These are phyloP conservation scores for Jasminum sambac DNA, from an alignment of 257 asterid genomes.

Conservation along the genomic window DNA sequence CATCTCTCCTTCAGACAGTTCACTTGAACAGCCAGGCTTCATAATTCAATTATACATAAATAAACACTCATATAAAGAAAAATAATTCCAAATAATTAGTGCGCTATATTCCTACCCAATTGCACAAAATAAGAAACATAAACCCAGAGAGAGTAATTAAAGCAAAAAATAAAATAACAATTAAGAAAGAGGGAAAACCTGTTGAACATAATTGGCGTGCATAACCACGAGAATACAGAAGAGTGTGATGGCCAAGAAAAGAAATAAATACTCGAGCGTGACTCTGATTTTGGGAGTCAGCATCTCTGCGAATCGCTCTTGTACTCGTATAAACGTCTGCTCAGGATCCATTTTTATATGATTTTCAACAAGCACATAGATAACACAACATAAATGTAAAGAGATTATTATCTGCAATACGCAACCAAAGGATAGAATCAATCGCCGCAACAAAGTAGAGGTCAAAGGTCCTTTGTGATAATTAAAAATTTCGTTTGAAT, in stretches of 20 bases:
- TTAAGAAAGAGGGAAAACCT: constrained; percentile 45
- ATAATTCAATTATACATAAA: constrained; percentile 23
- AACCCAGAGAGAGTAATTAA: neutral
- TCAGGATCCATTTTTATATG: constrained; percentile 80
- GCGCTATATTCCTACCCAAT: neutral
- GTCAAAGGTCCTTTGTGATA: neutral
- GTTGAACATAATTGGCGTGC: constrained; percentile 99
- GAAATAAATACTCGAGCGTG: constrained; percentile 76
- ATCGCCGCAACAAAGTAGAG: neutral
- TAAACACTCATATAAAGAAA: constrained; percentile 10
- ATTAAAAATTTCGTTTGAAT: neutral
- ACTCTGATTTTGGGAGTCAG: constrained; percentile 77
- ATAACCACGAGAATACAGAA: constrained; percentile 92
- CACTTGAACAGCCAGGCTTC: constrained; percentile 98
- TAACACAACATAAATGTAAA: neutral
- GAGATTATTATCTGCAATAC: neutral
- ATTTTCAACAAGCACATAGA: neutral
- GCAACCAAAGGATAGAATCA: neutral
- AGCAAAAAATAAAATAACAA: neutral
- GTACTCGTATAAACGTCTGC: constrained; percentile 94
- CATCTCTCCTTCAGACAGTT: constrained; percentile 59
- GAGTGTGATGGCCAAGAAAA: constrained; percentile 78
- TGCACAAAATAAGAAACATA: constrained; percentile 6
- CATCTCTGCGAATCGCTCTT: constrained; percentile 94
- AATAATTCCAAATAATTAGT: neutral